Base-by-base conservation (phyloP, 2,329 filamentous ascomycete species). In the Blastomyces gilchristii region DNA sequence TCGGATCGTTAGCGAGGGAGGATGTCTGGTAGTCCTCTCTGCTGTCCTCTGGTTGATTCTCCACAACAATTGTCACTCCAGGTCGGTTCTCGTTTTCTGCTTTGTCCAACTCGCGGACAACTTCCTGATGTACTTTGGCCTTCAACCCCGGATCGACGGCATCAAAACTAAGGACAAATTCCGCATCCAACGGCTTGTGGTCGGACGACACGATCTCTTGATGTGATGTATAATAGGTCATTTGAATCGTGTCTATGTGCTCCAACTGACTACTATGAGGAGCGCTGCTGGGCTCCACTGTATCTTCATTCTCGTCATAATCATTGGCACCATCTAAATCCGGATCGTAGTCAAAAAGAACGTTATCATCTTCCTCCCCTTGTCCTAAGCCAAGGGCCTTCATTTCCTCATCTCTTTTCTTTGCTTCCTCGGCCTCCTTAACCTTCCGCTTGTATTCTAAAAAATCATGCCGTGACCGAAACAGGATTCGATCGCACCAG, bases 401-500 rank as follows among this genome's bases (percentile, higher is more conserved):
- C 89, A 97, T 91, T 67, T 96, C 90, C 65, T 90, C 87, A 67
- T 97, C 91, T 66, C 83, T 87, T 69, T 84, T 87, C 67, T 83
- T 85, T 0, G 88, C 82, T 28, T 86, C 83, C 63, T 85, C 83
- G 64, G 87, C 84, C 62, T 93, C 87, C 62, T 80, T 79, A 0
- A 83, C 72, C 63, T 83, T 86, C 45, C 78, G 78, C 60, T 91
- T 85, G 68, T 90, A 87, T 2, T 80, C 81, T 34, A 87, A 76
- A 66, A 83, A 87, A 70, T 94, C 87, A 57, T 80, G 83, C 50
- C 87, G 84, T 1, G 91, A 94, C 8, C 93, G 83, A 73, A 87
- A 99, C 0, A 99, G 76, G 56, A 99, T 92, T 18, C 94, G 88
- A 76, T 99, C 94, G 73, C 94, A 99, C 93, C 94, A 99, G 72